phyloP scores from a whole-genome alignment of 169 alveolate species.

The Eimeria maxima region DNA sequence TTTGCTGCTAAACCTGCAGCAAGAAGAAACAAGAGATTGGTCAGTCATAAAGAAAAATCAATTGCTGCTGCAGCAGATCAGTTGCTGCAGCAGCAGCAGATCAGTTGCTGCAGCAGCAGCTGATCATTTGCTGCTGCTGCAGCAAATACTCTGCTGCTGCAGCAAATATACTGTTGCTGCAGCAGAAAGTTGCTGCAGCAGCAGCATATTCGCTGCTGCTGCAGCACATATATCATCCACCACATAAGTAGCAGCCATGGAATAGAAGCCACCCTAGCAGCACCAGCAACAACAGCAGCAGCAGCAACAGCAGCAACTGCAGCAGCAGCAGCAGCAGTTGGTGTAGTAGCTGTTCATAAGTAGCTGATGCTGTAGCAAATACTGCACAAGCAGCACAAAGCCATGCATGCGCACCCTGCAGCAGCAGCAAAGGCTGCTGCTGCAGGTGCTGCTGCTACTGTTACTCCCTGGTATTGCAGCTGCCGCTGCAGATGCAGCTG shows the following conservation, averaged over 20 bases:
- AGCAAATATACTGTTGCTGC: not conserved
- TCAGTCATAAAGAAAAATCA: not conserved
- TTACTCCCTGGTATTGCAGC: no score
- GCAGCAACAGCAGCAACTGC: not conserved
- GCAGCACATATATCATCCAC: no score
- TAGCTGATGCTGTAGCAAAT: not conserved
- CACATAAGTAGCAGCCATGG: no score
- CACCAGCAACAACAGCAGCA: not conserved
- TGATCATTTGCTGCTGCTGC: not conserved
- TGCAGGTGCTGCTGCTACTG: no score
- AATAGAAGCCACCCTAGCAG: no score
- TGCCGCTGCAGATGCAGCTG: no score
- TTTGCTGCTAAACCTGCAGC: slow-evolving; percentile 29
- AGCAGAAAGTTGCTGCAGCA: not conserved
- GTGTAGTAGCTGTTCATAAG: slow-evolving; percentile 7
- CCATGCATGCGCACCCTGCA: no score
- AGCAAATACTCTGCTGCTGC: not conserved
- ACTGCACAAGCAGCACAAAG: no score
- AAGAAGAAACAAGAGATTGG: not conserved
- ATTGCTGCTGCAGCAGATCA: slow-evolving; percentile 2
- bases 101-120: no score
- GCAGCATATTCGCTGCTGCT: no score
- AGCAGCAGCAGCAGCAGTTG: not conserved
- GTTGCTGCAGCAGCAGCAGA: not conserved
- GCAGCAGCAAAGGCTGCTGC: no score